Evolutionary conservation across 305 asterid species (phyloP).

Genomic region (Salvia sclarea): DNA sequence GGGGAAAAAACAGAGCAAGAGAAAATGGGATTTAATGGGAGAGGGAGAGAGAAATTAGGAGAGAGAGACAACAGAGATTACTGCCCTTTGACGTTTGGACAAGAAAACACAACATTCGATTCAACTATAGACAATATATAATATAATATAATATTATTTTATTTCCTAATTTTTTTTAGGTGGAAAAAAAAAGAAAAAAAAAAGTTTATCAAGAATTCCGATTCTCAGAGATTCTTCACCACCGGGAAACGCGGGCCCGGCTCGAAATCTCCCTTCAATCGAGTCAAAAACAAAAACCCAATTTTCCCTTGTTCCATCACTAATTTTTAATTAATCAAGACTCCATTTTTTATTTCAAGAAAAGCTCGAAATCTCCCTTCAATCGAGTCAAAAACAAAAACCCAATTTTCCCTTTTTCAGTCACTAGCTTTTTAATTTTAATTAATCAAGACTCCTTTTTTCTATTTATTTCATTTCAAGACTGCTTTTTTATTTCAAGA

Average conservation of each 20-base stretch:
- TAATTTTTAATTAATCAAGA: not conserved
- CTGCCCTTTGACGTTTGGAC: slow-evolving; percentile 67
- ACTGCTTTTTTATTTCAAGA: not conserved
- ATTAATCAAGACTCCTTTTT: not conserved
- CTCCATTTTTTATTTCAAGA: too few relatives aligned
- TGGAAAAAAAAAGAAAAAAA: too few relatives aligned
- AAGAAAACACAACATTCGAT: slow-evolving; percentile 31
- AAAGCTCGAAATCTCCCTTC: too few relatives aligned
- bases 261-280: slow-evolving; percentile 23
- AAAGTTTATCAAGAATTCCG: slow-evolving; percentile 11
- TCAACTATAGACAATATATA: slow-evolving; percentile 21
- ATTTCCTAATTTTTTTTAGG: not conserved
- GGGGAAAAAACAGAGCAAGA: slow-evolving; percentile 39
- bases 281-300: slow-evolving; percentile 36
- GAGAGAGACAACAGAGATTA: slow-evolving; percentile 35
- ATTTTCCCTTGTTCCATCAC: too few relatives aligned
- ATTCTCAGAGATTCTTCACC: slow-evolving; percentile 29
- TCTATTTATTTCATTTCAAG: not conserved
- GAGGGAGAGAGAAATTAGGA: slow-evolving; percentile 56
- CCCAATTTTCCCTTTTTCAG: too few relatives aligned
- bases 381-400: too few relatives aligned
- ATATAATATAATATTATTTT: not conserved
- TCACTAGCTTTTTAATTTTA: too few relatives aligned
- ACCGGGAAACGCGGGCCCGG: slow-evolving; percentile 38
- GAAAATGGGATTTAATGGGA: slow-evolving; percentile 38